Conservation (phyloP, 192 early-diverging fungal genomes). For the Coemansia sp. region DNA sequence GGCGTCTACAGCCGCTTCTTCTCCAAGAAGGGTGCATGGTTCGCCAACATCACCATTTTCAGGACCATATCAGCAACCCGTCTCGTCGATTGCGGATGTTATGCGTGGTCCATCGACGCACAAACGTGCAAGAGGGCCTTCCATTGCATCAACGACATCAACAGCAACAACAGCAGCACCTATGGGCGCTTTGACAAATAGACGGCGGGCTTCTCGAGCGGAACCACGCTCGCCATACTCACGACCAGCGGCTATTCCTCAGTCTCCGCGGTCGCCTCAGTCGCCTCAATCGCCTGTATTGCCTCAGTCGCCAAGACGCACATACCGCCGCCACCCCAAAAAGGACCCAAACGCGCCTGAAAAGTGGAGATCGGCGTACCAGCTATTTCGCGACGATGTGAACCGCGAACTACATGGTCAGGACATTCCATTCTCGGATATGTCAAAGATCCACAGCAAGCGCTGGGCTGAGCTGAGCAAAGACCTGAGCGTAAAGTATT, state of each 20-base stretch:
- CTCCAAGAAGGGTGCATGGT: slow-evolving; percentile 3
- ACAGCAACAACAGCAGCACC: neutral
- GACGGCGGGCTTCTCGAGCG: slow-evolving; percentile 31
- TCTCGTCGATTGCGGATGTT: slow-evolving; percentile 7
- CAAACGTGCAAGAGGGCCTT: slow-evolving; percentile 40
- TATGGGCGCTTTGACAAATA: slow-evolving; percentile 12
- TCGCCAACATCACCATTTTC: slow-evolving; percentile 13
- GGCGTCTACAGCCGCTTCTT: slow-evolving; percentile 29
- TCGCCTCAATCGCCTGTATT: slow-evolving; percentile 9
- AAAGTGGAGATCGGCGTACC: slow-evolving; percentile 56
- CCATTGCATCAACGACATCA: slow-evolving; percentile 24
- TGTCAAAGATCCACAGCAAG: slow-evolving; percentile 56
- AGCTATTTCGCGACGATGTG: slow-evolving; percentile 56
- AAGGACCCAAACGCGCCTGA: slow-evolving; percentile 53
- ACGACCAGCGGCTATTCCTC: slow-evolving; percentile 16
- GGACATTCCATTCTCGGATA: slow-evolving; percentile 51
- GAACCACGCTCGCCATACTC: slow-evolving; percentile 35
- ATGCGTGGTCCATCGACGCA: slow-evolving; percentile 14
- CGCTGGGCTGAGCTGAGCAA: slow-evolving; percentile 43
- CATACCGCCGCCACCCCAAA: slow-evolving; percentile 52
- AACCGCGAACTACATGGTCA: slow-evolving; percentile 49
- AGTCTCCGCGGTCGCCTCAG: slow-evolving; percentile 23
- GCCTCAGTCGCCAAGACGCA: slow-evolving; percentile 38
- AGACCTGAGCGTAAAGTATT: slow-evolving; percentile 29
- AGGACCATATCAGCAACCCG: slow-evolving; percentile 15